Percentiles rank a stretch among this genome's conserved stretches.
phyloP scores from a whole-genome alignment of 2,329 filamentous ascomycete genomes.

The Penicillium paneum region DNA sequence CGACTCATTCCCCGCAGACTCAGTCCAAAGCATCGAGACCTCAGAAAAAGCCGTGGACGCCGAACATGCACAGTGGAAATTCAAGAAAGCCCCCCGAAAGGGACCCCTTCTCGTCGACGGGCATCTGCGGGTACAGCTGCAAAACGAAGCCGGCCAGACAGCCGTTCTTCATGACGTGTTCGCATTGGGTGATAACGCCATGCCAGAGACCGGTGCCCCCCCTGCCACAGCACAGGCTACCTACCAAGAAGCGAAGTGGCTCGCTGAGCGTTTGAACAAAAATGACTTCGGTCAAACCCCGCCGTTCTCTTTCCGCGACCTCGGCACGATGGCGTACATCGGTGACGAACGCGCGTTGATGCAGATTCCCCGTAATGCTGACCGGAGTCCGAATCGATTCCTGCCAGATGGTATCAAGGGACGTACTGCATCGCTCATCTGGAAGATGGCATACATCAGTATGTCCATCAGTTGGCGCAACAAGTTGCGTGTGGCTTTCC shows the following conservation, averaged over 20 bases:
- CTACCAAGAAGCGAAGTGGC: constrained; percentile 57
- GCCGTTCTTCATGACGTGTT: constrained; percentile 54
- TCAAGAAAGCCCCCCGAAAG: constrained; percentile 48
- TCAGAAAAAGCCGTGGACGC: constrained; percentile 9
- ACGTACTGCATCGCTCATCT: constrained; percentile 42
- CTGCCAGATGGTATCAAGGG: constrained; percentile 40
- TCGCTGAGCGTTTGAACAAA: constrained; percentile 54
- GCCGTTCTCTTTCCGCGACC: constrained; percentile 55
- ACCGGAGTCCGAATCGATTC: constrained; percentile 22
- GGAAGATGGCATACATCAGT: constrained; percentile 45
- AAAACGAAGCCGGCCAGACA: constrained; percentile 33
- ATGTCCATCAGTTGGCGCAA: constrained; percentile 50
- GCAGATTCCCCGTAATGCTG: constrained; percentile 44
- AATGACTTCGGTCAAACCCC: constrained; percentile 35
- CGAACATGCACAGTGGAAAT: constrained; percentile 42
- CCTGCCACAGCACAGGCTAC: constrained; percentile 61
- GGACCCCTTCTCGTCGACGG: constrained; percentile 55
- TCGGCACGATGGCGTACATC: constrained; percentile 60
- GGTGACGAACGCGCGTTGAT: constrained; percentile 57
- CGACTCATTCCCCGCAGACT: constrained; percentile 32
- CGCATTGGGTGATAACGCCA: constrained; percentile 56
- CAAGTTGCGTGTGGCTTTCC: constrained; percentile 39
- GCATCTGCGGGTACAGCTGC: constrained; percentile 54
- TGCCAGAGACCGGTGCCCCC: constrained; percentile 49
- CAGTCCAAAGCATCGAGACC: constrained; percentile 25